phyloP scores from a whole-genome alignment of 2,329 filamentous ascomycete genomes.

The Phialophora chinensis region DNA sequence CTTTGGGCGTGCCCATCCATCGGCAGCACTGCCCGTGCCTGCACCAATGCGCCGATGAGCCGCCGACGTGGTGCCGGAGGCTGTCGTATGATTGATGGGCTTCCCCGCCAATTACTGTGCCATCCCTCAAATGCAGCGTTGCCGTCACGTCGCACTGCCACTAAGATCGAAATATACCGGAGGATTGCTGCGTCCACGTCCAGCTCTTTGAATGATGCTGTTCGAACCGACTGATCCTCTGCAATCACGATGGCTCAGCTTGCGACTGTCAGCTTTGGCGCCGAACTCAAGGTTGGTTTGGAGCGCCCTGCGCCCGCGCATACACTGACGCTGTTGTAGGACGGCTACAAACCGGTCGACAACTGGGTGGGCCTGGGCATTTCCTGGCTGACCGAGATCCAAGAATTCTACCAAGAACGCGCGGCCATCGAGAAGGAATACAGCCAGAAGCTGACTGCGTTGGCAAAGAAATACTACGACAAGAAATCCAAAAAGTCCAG shows the following conservation, averaged over 20 bases:
- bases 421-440: conserved; percentile 97
- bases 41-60: not conserved
- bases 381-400: conserved; percentile 93
- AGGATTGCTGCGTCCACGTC: conserved; percentile 3
- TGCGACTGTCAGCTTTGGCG: conserved; percentile 67
- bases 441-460: conserved; percentile 78
- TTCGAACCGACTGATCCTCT: conserved; percentile 3
- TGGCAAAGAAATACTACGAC: conserved; percentile 97
- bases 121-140: conserved; percentile 12
- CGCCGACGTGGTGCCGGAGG: conserved; percentile 8
- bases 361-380: conserved; percentile 88
- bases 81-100: conserved; percentile 15
- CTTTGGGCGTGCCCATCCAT: not conserved
- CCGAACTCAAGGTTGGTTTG: conserved; percentile 81
- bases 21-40: not conserved
- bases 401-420: conserved; percentile 95
- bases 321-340: conserved; percentile 59
- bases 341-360: conserved; percentile 95
- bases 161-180: conserved; percentile 24
- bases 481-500: conserved; percentile 92
- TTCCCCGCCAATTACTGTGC: conserved; percentile 19
- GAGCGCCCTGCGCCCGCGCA: conserved; percentile 34
- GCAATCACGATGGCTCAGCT: conserved; percentile 38
- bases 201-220: conserved; percentile 26
- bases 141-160: conserved; percentile 11